phyloP scores from a whole-genome alignment of 768 basidiomycete species.

The Mycena leptocephala region DNA sequence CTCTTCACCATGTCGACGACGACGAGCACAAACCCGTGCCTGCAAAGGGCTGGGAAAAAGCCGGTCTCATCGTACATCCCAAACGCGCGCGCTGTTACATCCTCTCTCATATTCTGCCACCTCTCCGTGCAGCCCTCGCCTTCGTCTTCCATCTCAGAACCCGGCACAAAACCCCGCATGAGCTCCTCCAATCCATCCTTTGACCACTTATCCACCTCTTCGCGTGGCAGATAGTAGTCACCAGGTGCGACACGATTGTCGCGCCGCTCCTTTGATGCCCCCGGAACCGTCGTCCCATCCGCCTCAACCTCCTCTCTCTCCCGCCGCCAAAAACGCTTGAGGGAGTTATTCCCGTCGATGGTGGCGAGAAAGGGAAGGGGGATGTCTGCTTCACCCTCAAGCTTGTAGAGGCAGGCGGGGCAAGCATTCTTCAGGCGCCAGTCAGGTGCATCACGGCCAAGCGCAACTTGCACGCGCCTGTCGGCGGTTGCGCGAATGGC shows the following conservation, averaged over 20 bases:
- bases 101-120: no score
- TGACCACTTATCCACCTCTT: conserved; percentile 2
- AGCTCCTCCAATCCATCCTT: conserved; percentile 18
- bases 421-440: no score
- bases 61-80: no score
- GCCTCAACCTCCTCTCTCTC: conserved; percentile 25
- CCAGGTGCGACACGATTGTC: conserved; percentile 42
- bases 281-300: conserved; percentile 39
- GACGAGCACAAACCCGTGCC: background rate
- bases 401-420: conserved; percentile 53
- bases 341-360: no score
- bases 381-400: conserved; percentile 49
- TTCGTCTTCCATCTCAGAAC: no score
- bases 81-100: no score
- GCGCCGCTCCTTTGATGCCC: conserved; percentile 46
- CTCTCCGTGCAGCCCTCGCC: no score
- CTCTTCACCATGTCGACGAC: background rate
- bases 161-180: conserved; percentile 51
- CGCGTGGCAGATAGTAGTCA: conserved; percentile 6
- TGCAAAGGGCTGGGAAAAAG: no score
- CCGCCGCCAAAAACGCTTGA: conserved; percentile 36
- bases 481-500: no score
- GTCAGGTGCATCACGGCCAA: no score
- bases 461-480: no score
- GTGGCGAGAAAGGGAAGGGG: no score